Base-by-base conservation (phyloP, 1,139 yeast genomes). In the Nakaseomyces sp. region DNA sequence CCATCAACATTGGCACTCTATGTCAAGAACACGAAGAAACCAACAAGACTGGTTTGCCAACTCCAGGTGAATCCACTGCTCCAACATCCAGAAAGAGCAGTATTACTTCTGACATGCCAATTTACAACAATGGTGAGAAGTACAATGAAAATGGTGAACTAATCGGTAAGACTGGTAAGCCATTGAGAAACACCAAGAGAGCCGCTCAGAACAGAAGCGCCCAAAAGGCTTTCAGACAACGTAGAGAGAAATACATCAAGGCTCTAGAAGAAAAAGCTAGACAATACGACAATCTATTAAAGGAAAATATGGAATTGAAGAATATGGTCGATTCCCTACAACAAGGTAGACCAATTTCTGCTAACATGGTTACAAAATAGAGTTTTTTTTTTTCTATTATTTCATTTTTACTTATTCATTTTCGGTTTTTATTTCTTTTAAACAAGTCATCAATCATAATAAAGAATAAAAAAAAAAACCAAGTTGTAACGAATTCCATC, bases 181-280 rank as follows among this genome's bases (percentile, higher is more conserved):
- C 74, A 6, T 67, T 82, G 33, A 73, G 81, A 12, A 73, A 71
- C 48, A 77, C 93, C 35, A 85, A 84, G 64, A 75, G 96, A 51
- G 95, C 96, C 1, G 86, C 82, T 15, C 96, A 87, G 64, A 87
- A 87, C 67, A 71, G 96, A 57, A 80, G 77, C 47, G 95, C 96
- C 1, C 96, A 87, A 64, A 76, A 85, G 53, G 94, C 95, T 9
- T 87, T 86, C 66, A 73, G 96, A 58, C 80, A 78, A 58, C 72
- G 95, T 46, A 81, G 83, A 60, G 95, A 85, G 54, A 74, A 76
- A 48, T 79, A 84, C 56, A 77, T 87, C 53, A 82, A 79, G 63
- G 89, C 85, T 42, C 70, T 87, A 49, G 95, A 87, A 65, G 64
- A 69, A 31, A 79, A 79, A 58, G 85, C 84, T 5, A 71, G 73